Evolutionary conservation across 768 basidiomycete species (phyloP).

Genomic region (Leccinum sublutescens): DNA sequence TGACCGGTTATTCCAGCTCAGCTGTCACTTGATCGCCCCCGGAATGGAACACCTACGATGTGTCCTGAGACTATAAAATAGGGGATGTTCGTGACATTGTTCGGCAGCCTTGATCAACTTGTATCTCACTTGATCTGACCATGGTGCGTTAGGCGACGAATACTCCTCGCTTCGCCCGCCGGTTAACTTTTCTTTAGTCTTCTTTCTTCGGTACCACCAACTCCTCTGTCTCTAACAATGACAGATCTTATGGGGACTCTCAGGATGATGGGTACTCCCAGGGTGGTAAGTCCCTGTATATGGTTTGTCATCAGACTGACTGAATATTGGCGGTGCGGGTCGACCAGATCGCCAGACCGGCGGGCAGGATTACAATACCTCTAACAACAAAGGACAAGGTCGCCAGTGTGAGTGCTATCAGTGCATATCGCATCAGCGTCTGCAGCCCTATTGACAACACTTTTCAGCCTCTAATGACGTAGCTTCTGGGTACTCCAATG

Average conservation of each 20-base stretch:
- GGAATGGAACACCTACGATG: slow-evolving; percentile 21
- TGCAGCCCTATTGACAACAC: neutral
- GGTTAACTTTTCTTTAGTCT: slow-evolving; percentile 36
- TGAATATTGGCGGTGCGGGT: neutral
- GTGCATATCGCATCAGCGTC: neutral
- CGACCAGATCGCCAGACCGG: slow-evolving; percentile 15
- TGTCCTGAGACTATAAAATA: slow-evolving; percentile 16
- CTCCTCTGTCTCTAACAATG: slow-evolving; percentile 32
- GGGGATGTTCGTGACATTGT: slow-evolving; percentile 6
- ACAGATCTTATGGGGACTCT: neutral
- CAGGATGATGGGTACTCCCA: neutral
- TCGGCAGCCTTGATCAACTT: slow-evolving; percentile 8
- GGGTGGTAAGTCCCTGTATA: slow-evolving; percentile 7
- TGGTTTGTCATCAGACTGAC: neutral
- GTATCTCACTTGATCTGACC: slow-evolving; percentile 6
- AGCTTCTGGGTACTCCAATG: neutral
- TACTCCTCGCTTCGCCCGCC: neutral
- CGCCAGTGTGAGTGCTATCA: slow-evolving; percentile 5
- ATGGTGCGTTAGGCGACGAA: slow-evolving; percentile 24
- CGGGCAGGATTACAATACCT: neutral
- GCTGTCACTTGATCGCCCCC: slow-evolving; percentile 18
- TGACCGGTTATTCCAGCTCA: slow-evolving; percentile 9
- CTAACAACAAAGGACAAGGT: slow-evolving; percentile 13
- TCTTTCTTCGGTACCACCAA: slow-evolving; percentile 58
- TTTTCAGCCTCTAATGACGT: slow-evolving; percentile 31